Percentiles rank a stretch among this genome's conserved stretches.
Evolutionary conservation across 73 alveolate species (phyloP).

Genomic region (Tetrahymena malaccensis): DNA sequence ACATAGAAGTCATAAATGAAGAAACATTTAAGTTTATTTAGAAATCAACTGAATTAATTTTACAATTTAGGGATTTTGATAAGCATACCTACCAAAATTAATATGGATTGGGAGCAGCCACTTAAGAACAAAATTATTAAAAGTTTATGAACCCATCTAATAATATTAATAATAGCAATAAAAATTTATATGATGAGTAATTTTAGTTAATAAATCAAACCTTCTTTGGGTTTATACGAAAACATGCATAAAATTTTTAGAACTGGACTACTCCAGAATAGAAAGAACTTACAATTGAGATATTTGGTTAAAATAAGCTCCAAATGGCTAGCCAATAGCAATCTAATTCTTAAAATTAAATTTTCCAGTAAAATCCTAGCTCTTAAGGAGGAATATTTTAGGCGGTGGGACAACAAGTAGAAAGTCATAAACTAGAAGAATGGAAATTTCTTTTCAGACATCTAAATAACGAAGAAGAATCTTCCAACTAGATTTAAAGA

Average conservation of each 20-base stretch:
- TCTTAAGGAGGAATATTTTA: not conserved
- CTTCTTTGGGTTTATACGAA: not conserved
- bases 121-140: not conserved
- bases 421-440: not conserved
- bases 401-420: not conserved
- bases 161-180: not conserved
- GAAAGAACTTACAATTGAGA: not conserved
- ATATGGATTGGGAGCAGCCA: not conserved
- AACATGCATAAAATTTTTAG: not conserved
- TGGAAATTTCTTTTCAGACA: not conserved
- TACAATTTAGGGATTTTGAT: not conserved
- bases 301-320: not conserved
- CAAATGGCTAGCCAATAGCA: not conserved
- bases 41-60: not conserved
- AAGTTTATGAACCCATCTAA: not conserved
- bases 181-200: not conserved
- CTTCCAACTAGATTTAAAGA: not conserved
- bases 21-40: not conserved
- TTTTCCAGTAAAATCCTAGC: not conserved
- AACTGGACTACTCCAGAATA: not conserved
- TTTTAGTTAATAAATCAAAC: not conserved
- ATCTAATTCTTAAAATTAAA: not conserved
- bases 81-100: not conserved
- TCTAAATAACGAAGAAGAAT: not conserved
- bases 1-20: not conserved